Conservation (phyloP, 78 protist genomes). For the Dictyostelium firmibasis region DNA sequence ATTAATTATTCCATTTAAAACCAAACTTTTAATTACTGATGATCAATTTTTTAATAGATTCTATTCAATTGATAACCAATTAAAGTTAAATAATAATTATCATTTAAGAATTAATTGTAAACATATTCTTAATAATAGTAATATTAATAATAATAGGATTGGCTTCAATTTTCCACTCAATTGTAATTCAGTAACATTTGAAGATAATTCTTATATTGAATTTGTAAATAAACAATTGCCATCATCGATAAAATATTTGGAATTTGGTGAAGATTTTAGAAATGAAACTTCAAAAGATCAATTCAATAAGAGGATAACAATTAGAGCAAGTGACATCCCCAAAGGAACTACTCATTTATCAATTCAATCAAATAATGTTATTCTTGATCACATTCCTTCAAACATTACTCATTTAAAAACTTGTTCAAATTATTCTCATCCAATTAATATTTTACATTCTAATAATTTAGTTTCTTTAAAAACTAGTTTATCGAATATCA, state of each 20-base stretch:
- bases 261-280: background rate
- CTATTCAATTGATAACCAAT: background rate
- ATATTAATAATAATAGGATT: background rate
- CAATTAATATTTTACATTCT: background rate
- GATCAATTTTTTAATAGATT: background rate
- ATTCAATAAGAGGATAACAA: background rate
- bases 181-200: background rate
- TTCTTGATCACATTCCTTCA: background rate
- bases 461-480: background rate
- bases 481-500: background rate
- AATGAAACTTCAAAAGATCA: background rate
- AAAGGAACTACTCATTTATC: background rate
- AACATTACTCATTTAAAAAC: slow-evolving; percentile 3
- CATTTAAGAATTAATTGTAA: background rate
- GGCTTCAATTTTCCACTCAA: background rate
- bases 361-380: background rate
- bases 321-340: background rate
- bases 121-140: background rate
- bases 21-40: background rate
- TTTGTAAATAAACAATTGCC: background rate
- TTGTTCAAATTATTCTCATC: background rate
- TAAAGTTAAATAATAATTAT: background rate
- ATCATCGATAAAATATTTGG: background rate
- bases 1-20: background rate
- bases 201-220: background rate